Percentiles rank a stretch among this genome's conserved stretches.
Conservation (phyloP, 2,329 filamentous ascomycete species). For the Neurospora sp. region DNA sequence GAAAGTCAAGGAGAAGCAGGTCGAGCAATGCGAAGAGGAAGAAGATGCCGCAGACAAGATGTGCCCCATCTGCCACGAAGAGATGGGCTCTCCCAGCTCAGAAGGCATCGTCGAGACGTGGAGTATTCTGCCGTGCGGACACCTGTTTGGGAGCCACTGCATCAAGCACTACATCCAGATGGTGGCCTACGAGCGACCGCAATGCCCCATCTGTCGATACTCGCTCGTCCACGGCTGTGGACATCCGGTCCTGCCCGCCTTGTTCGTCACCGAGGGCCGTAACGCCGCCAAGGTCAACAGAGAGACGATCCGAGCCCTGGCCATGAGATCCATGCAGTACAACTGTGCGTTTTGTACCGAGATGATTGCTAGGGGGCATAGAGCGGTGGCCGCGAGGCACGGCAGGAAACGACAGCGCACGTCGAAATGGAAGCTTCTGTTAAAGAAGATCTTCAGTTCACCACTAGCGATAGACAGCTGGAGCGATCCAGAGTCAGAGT, state of each 20-base stretch:
- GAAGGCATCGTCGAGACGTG: constrained; percentile 31
- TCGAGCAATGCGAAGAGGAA: neutral
- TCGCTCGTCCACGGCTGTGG: constrained; percentile 23
- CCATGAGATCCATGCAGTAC: neutral
- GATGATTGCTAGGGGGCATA: constrained; percentile 1
- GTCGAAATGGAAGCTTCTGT: constrained; percentile 2
- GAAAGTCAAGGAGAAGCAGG: neutral
- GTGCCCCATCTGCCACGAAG: constrained; percentile 35
- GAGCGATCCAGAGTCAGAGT: neutral
- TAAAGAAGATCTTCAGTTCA: neutral
- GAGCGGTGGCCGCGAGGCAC: neutral
- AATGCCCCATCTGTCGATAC: constrained; percentile 32
- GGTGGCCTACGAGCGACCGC: constrained; percentile 25
- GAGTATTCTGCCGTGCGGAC: constrained; percentile 32
- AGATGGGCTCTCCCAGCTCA: constrained; percentile 26
- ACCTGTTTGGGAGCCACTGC: constrained; percentile 33
- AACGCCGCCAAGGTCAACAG: constrained; percentile 1
- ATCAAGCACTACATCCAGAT: constrained; percentile 33
- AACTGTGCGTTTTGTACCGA: neutral
- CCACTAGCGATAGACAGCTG: neutral
- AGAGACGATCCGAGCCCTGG: neutral
- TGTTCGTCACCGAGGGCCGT: constrained; percentile 6
- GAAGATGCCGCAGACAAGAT: constrained; percentile 4
- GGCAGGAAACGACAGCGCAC: neutral
- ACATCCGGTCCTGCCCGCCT: constrained; percentile 23